These are phyloP conservation scores for Rachicladosporium sp. DNA, from an alignment of 2,329 filamentous ascomycete genomes.

Conservation along the genomic window DNA sequence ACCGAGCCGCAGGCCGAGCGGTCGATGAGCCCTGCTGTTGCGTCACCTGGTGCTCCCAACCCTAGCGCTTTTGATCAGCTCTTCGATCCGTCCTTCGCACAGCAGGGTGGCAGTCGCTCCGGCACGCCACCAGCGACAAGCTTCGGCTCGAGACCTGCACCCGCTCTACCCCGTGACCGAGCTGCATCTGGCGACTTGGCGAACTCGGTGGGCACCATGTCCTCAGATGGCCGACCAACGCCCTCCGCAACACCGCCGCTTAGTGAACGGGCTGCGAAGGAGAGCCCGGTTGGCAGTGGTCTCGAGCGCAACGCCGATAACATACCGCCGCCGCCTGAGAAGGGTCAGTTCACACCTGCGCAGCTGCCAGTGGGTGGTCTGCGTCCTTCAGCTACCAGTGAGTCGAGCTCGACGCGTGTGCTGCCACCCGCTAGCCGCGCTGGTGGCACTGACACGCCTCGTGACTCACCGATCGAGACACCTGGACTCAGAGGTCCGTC, in stretches of 20 bases:
- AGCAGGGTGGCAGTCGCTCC: conserved; percentile 12
- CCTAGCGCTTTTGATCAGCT: conserved; percentile 26
- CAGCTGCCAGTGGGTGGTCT: conserved; percentile 58
- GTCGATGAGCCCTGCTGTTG: conserved; percentile 11
- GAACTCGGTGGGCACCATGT: neutral
- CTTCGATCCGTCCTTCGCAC: conserved; percentile 28
- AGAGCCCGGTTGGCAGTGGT: conserved; percentile 30
- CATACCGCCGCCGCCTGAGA: conserved; percentile 52
- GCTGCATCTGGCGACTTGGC: conserved; percentile 26
- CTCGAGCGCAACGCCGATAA: conserved; percentile 28
- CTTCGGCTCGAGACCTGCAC: conserved; percentile 14
- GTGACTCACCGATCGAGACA: conserved; percentile 6
- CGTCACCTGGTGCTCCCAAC: conserved; percentile 14
- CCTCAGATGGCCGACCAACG: conserved; percentile 37
- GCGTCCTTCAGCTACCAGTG: conserved; percentile 29
- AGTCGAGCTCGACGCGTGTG: conserved; percentile 45
- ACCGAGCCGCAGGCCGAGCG: conserved; percentile 12
- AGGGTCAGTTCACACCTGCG: conserved; percentile 64
- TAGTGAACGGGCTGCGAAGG: conserved; percentile 32
- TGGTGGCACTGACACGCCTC: conserved; percentile 16
- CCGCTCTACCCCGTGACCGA: conserved; percentile 8
- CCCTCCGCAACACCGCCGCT: conserved; percentile 52
- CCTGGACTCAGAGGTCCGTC: conserved; percentile 1
- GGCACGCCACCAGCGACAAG: conserved; percentile 22
- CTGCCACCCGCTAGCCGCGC: conserved; percentile 21